Evolutionary conservation across 441 rosid genomes (phyloP), one percentile per base, ranked within the genome.

Genomic region (Populus tomentosa): DNA sequence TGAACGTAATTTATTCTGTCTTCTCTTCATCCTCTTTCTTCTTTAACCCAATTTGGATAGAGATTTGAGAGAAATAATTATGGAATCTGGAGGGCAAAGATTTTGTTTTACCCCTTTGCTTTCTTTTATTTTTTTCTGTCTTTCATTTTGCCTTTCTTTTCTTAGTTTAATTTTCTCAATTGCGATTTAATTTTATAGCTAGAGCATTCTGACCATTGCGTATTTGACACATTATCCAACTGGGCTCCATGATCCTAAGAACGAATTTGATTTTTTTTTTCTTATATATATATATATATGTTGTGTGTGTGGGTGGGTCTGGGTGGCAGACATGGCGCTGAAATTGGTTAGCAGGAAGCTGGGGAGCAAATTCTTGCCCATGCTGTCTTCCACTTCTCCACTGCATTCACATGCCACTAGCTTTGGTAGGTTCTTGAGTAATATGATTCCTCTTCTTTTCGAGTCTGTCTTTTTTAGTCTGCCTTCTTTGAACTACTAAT

Each of bases 381-480:
- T 77, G 81, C 84, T 84, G 61, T 85, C 86, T 77, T 85, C 88
- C 10, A 40, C 88, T 77, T 86, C 90, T 69, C 80, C 78, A 3
- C 86, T 92, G 69, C 97, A 94, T 83, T 91, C 97, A 61, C 98
- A 94, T 69, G 97, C 98, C 83, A 93, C 94, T 16, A 94, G 98
- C 86, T 94, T 94, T 38, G 98, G 98, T 94, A 84, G n/a, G 38
- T 67, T 68, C 67, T n/a, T 10, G 46, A 20, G 16, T 42, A 69
- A 65, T 77, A 24, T 62, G 24, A 1, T 2, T 59, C 23, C 8
- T 36, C 20, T 11, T 61, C 38, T 65, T 21, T 11, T 66, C 3
- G 24, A 24, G 20, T 21, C 16, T 24, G 20, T 35, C 24, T 18
- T 30, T 35, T 67, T 7, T 42, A 42, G 11, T 7, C 46, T 28